Percentiles rank a stretch among this genome's conserved stretches.
These are phyloP conservation scores for Streptanthus diversifolius DNA, from an alignment of 345 rosid genomes.

Conservation along the genomic window DNA sequence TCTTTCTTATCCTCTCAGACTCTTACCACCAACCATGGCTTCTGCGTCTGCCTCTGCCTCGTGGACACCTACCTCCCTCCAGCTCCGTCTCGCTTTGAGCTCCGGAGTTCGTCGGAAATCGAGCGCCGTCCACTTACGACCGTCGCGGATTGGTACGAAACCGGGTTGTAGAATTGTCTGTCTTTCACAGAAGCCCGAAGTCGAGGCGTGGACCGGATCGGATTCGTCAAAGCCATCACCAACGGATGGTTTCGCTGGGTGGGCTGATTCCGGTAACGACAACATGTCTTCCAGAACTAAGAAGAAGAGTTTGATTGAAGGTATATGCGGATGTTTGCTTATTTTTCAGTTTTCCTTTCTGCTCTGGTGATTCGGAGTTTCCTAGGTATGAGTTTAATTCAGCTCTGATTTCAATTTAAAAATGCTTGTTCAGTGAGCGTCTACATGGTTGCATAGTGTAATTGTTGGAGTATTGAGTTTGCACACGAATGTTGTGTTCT, in stretches of 20 bases:
- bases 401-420: background rate
- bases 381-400: too few species aligned
- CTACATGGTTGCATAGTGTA: background rate
- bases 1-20: slow-evolving; percentile 27
- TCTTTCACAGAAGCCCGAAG: slow-evolving; percentile 33
- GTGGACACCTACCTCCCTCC: slow-evolving; percentile 70
- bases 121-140: slow-evolving; percentile 25
- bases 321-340: slow-evolving; percentile 36
- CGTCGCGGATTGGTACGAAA: slow-evolving; percentile 34
- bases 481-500: background rate
- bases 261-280: slow-evolving; percentile 54
- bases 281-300: slow-evolving; percentile 36
- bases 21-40: slow-evolving; percentile 38
- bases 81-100: slow-evolving; percentile 72
- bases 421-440: background rate
- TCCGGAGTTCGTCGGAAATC: slow-evolving; percentile 30
- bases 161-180: slow-evolving; percentile 33
- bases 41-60: slow-evolving; percentile 46
- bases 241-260: slow-evolving; percentile 56
- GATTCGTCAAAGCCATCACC: slow-evolving; percentile 28
- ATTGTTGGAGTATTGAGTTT: background rate
- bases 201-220: slow-evolving; percentile 35
- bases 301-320: slow-evolving; percentile 58
- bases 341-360: background rate
- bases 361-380: background rate